Base-by-base conservation (phyloP, 768 basidiomycete genomes). In the Kwoniella bestiolae region DNA sequence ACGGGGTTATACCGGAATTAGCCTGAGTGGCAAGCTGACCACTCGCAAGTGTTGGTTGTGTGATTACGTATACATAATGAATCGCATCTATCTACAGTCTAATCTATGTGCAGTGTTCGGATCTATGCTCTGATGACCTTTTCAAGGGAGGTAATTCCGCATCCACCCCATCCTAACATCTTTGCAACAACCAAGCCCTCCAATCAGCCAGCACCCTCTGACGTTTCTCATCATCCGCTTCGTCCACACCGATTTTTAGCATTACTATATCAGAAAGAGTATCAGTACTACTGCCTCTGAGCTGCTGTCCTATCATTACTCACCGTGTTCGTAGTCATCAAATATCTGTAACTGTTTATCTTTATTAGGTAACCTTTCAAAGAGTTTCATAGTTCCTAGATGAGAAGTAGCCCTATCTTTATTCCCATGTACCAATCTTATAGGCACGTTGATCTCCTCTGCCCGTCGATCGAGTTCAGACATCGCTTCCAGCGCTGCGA, bases 341-440 rank as follows among this genome's bases (percentile, higher is more conserved):
- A 79, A 83, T n/a, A 82, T 75, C 60, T 79, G 68, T 46, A 80
- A 63, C 61, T 81, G 76, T 68, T 81, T 82, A 60, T 82, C 81
- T 38, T 67, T 67, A 49, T 75, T 68, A 16, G 69, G 70, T 38
- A 80, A 70, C 14, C 76, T 56, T 28, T 78, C 76, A 50, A 75
- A 79, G 35, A 82, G 71, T 21, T 70, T 70, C 25, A 80, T 56
- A 2, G 81, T 80, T 1, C 73, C 76, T 6, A 69, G 56, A 65
- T 79, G 75, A 0, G 77, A 78, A 5, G 80, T 82, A 2, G 74
- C 79, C 21, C 82, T 78, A 67, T 82, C 81, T 9, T 73, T 52
- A 29, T 72, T 68, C 0, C 82, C 82, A 59, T 82, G 82, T n/a
- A 82, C 60, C 41, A 82, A 67, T 5, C 76, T 78, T n/a, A 82